These are phyloP conservation scores for Canariomyces notabilis DNA, from an alignment of 2,329 filamentous ascomycete genomes.

Conservation along the genomic window DNA sequence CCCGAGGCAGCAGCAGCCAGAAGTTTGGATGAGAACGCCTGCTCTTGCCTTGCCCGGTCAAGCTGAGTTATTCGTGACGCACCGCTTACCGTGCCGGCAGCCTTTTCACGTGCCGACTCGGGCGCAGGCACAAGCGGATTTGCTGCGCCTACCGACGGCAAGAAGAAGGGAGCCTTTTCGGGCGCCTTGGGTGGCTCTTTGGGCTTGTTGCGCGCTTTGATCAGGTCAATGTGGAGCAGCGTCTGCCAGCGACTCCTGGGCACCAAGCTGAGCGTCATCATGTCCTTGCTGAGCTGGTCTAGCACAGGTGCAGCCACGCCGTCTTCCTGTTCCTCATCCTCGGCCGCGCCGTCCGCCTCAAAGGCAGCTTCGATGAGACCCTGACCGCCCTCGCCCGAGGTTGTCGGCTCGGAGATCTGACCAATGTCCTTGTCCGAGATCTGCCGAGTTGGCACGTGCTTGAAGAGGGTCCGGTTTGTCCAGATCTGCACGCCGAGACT, in stretches of 20 bases:
- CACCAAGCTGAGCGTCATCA: constrained; percentile 84
- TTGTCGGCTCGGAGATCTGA: constrained; percentile 62
- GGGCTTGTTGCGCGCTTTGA: constrained; percentile 91
- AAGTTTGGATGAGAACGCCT: constrained; percentile 55
- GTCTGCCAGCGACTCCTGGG: constrained; percentile 94
- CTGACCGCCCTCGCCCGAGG: constrained; percentile 75
- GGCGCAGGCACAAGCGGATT: constrained; percentile 22
- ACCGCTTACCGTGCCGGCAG: constrained; percentile 6
- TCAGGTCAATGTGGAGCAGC: constrained; percentile 82
- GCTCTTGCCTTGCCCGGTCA: constrained; percentile 53
- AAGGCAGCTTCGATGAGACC: constrained; percentile 73
- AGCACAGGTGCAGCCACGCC: constrained; percentile 51
- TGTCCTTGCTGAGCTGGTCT: constrained; percentile 75
- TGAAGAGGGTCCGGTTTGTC: constrained; percentile 91
- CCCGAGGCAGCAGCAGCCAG: constrained; percentile 47
- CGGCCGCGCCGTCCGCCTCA: constrained; percentile 42
- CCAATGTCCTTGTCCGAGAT: constrained; percentile 72
- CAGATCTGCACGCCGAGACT: constrained; percentile 88
- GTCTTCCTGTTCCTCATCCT: constrained; percentile 47
- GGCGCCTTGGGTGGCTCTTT: constrained; percentile 86
- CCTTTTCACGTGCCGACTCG: constrained; percentile 35
- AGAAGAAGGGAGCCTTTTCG: constrained; percentile 93
- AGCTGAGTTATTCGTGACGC: constrained; percentile 66
- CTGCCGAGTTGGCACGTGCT: constrained; percentile 78
- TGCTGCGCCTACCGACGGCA: constrained; percentile 59